A percentile compares a stretch with the other conserved stretches of the same genome.
phyloP scores from a whole-genome alignment of 2,329 filamentous ascomycete genomes.

The Dactylonectria macrodidyma region DNA sequence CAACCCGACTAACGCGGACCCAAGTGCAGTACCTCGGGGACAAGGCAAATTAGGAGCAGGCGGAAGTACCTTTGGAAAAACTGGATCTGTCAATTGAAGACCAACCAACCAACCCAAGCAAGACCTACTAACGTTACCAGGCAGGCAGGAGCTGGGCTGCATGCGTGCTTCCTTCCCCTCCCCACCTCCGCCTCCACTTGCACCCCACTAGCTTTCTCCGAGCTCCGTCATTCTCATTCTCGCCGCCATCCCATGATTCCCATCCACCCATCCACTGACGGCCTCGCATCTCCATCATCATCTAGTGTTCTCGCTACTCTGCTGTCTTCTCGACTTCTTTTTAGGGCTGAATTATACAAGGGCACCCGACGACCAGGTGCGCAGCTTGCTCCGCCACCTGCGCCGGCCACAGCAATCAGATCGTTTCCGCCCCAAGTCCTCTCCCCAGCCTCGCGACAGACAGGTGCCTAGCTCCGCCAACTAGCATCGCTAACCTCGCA shows the following conservation, averaged over 20 bases:
- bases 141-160: slow-evolving; percentile 14
- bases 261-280: neutral
- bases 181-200: slow-evolving; percentile 33
- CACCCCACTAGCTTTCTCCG: slow-evolving; percentile 35
- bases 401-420: slow-evolving; percentile 26
- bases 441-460: slow-evolving; percentile 45
- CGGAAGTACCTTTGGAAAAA: slow-evolving; percentile 8
- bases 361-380: neutral
- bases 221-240: slow-evolving; percentile 30
- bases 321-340: neutral
- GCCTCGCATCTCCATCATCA: neutral
- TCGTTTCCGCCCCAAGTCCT: slow-evolving; percentile 18
- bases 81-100: neutral
- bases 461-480: slow-evolving; percentile 36
- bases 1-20: slow-evolving; percentile 5
- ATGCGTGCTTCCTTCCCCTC: slow-evolving; percentile 24
- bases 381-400: slow-evolving; percentile 12
- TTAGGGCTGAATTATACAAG: neutral
- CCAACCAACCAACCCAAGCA: neutral
- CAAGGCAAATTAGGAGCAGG: slow-evolving; percentile 10
- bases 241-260: slow-evolving; percentile 5
- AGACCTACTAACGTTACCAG: neutral
- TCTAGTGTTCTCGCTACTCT: neutral
- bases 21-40: slow-evolving; percentile 10
- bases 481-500: slow-evolving; percentile 27